Evolutionary conservation across 2,329 filamentous ascomycete genomes (phyloP), one percentile per base, ranked within the genome.

Genomic region (Bisporella sp.): DNA sequence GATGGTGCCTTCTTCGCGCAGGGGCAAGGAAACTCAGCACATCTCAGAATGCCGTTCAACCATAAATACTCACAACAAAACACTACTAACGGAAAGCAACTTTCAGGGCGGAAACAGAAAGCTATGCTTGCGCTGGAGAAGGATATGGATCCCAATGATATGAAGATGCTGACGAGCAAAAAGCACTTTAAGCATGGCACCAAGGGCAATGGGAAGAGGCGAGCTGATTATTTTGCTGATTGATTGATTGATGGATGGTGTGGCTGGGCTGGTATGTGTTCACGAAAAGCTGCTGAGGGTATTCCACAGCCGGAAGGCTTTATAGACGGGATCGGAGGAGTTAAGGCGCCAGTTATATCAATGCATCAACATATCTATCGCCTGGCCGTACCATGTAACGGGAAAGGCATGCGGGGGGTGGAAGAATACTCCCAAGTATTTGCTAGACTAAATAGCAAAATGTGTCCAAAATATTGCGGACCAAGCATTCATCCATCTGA

Each of bases 181-280:
- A 97, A 96, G 74, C 93, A 99, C 70, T 93, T 89, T 69, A 95
- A 95, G 72, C 85, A 80, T n/a, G 81, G 82, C 40, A 78, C 80
- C 55, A 82, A 76, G 68, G 78, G 75, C 53, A 85, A 80, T 47
- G 64, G 64, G 28, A 67, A 67, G 54, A 58, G 64, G 48, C 62
- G 65, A 54, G 64, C 62, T n/a, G 56, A 67, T 56, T 67, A 66
- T 48, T 66, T 67, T 51, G 60, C 58, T 3, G 63, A 65, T 57
- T 65, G 49, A 57, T 41, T 30, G 35, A 21, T 21, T 21, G 21
- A 21, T 21, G 21, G 21, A 21, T 21, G 21, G 21, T 21, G 21
- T 21, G 21, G 21, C 21, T 21, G 21, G 32, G 50, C 50, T 46
- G 47, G 45, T 48, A n/a, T 49, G 43, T 45, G 51, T 49, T 40